Evolutionary conservation across 257 asterid species (phyloP).

Genomic region (Fraxinus cuspidata): DNA sequence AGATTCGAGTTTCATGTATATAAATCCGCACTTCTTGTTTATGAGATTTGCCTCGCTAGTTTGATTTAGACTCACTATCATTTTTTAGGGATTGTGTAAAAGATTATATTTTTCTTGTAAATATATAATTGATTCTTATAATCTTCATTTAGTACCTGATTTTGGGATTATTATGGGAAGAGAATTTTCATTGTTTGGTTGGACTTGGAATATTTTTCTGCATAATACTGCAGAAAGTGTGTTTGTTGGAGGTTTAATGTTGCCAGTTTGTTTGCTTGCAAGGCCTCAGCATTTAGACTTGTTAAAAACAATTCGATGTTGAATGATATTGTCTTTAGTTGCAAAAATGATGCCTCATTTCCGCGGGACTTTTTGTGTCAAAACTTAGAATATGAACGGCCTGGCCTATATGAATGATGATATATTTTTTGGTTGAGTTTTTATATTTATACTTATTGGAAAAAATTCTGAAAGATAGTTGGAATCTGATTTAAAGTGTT

Average conservation of each 20-base stretch:
- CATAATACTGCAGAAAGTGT: too few species aligned
- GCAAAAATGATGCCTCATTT: too few species aligned
- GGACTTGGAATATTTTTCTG: background rate
- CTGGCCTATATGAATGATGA: too few species aligned
- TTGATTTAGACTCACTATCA: background rate
- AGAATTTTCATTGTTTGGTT: background rate
- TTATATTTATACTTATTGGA: too few species aligned
- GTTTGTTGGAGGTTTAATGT: too few species aligned
- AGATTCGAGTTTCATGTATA: background rate
- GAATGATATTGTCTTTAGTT: background rate
- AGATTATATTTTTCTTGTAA: background rate
- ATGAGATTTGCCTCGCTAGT: background rate
- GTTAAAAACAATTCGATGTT: background rate
- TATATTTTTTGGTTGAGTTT: too few species aligned
- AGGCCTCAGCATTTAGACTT: background rate
- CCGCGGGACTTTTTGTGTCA: too few species aligned
- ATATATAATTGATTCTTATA: background rate
- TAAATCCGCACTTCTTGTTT: background rate
- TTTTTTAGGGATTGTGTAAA: background rate
- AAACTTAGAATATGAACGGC: too few species aligned
- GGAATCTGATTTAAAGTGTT: too few species aligned
- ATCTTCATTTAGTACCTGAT: background rate
- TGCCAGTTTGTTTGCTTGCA: too few species aligned
- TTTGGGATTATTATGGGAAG: background rate
- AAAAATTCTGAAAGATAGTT: too few species aligned